Evolutionary conservation across 1,284 basidiomycete species (phyloP), one percentile per base, ranked within the genome.

Genomic region (Boletus sp.): DNA sequence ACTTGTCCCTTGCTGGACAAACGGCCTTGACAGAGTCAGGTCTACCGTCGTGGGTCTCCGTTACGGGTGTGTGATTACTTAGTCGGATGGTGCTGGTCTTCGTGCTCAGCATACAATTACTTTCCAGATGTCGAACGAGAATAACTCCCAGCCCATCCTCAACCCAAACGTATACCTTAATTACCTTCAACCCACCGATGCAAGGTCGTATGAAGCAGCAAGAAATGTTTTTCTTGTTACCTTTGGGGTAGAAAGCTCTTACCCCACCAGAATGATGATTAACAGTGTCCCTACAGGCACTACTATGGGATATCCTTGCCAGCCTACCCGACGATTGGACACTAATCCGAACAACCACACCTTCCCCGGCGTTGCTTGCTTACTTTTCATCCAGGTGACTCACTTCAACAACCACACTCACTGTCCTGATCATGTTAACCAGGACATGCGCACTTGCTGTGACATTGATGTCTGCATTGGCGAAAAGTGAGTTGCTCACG

Each of bases 371-470:
- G 26, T 26, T 64, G 6, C 43, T 61, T 12, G 64, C 62, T 14
- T 66, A 67, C 39, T 50, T 65, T 40, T 37, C 46, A 30, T 60
- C 63, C 17, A 61, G 65, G 65, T 63, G 49, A 38, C 2, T 43
- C 27, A 16, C 19, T 16, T 36, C n/a, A 37, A 29, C 13, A 25
- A 25, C 40, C 12, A 10, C 5, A 12, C 37, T 43, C 29, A 17
- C 23, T 19, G 32, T 54, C 8, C 17, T 59, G 40, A 51, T 39
- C n/a, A 25, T 38, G 8, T 23, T n/a, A 34, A 36, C 23, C 44
- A 63, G 57, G 49, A 45, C 32, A 19, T 52, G 45, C 23, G 54
- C 55, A 10, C 47, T 65, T 39, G 49, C 23, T 23, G 47, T 64
- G 17, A 55, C 51, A 19, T 4, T 56, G 44, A 50, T 64, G 47